Base-by-base conservation (phyloP, 768 basidiomycete genomes). In the Collybiopsis luxurians region DNA sequence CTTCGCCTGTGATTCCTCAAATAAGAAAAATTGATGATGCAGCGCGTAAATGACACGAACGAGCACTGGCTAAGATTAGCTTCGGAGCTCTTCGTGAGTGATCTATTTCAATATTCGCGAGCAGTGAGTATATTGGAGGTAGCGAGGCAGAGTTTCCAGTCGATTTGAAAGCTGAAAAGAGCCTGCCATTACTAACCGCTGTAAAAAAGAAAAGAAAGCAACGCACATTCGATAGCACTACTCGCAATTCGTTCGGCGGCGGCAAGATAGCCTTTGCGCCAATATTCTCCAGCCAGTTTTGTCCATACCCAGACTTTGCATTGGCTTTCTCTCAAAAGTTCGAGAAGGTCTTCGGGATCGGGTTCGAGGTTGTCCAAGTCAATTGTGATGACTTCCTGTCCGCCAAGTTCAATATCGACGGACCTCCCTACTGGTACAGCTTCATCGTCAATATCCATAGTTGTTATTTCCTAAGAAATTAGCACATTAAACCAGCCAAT, bases 291-390 rank as follows among this genome's bases (percentile, higher is more conserved):
- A 9, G 93, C 92, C 21, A 95, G 78, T 59, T 84, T 85, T 1
- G 89, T 85, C 92, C 92, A 95, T 11, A 88, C 82, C 67, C 81
- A 83, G 17, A 85, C 83, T 58, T 76, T 84, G 54, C 87, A 90
- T 55, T 86, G 82, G 0, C 87, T 87, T 28, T 90, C 86, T 56
- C 79, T 81, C 47, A 95, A 68, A 3, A 95, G 69, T 62, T 89
- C 85, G 48, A 89, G 73, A 2, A 92, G 84, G 59, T 90, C 87
- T 59, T 87, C 84, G 6, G 87, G 84, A 64, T 83, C 86, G 3
- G 85, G 85, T 69, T 92, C 89, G 50, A 98, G 85, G 63, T 87
- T 78, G 75, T 92, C 90, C 38, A 98, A 81, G 75, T 96, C 91
- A 58, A 98, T 87, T 21, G 90, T 89, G 58, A 95, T 89, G 66